phyloP scores from a whole-genome alignment of 352 stramenopile species.

The Globisporangium splendens region DNA sequence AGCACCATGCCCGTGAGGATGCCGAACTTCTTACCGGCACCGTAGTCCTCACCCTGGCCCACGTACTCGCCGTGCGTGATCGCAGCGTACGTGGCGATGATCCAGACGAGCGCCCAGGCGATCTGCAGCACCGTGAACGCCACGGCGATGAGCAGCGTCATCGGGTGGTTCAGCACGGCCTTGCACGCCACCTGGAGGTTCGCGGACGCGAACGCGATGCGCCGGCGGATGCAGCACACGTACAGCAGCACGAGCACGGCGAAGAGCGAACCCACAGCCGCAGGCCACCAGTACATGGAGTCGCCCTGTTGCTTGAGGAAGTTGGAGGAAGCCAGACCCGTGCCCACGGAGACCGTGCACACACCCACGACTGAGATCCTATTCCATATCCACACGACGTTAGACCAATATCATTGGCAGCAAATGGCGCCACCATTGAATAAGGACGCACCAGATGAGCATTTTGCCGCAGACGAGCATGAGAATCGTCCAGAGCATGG shows the following conservation, averaged over 20 bases:
- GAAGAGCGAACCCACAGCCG: conserved; percentile 36
- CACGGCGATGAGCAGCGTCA: conserved; percentile 66
- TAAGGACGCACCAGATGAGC: conserved; percentile 46
- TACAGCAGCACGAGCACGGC: conserved; percentile 44
- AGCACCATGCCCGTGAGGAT: conserved; percentile 60
- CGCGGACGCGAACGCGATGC: conserved; percentile 71
- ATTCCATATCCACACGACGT: not conserved
- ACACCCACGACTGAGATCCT: conserved; percentile 41
- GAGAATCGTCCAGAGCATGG: conserved; percentile 43
- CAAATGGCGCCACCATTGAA: not conserved
- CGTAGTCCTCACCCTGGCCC: conserved; percentile 26
- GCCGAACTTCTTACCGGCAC: conserved; percentile 26
- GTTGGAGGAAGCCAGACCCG: conserved; percentile 31
- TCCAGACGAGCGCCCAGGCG: conserved; percentile 76
- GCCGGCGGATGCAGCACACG: conserved; percentile 49
- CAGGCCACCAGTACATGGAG: conserved; percentile 47
- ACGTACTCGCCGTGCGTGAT: conserved; percentile 55
- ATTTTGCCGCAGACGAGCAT: conserved; percentile 55
- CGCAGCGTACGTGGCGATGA: conserved; percentile 58
- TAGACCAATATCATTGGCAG: too few species aligned
- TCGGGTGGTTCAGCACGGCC: conserved; percentile 69
- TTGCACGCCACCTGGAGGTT: conserved; percentile 80
- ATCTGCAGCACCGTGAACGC: conserved; percentile 70
- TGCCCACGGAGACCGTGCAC: conserved; percentile 34
- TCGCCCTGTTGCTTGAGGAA: conserved; percentile 40